Conservation (phyloP, 2,329 filamentous ascomycete species). For the Boeremia lycopersici region DNA sequence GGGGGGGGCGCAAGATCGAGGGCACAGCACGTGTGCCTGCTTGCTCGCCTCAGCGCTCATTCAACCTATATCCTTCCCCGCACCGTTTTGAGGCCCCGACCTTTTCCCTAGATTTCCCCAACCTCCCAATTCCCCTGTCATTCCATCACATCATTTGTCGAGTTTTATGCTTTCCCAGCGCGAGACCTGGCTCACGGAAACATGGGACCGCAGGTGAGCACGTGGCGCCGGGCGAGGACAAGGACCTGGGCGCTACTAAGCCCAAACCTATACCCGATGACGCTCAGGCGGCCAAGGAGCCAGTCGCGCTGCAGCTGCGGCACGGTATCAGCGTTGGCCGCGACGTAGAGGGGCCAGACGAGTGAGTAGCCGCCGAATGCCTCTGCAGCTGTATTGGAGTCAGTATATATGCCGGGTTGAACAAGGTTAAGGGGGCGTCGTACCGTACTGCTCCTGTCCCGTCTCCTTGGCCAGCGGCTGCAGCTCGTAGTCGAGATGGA, state of each 20-base stretch:
- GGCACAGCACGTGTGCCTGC: too few relatives aligned
- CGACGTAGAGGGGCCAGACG: constrained; percentile 50
- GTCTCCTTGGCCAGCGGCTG: constrained; percentile 42
- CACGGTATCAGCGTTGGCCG: constrained; percentile 45
- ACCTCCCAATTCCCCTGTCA: too few relatives aligned
- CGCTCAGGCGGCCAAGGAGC: constrained; percentile 43
- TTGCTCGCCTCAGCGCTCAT: too few relatives aligned
- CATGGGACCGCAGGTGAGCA: constrained; percentile 46
- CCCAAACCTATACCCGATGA: constrained; percentile 47
- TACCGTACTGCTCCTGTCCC: constrained; percentile 45
- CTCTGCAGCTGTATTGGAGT: constrained; percentile 40
- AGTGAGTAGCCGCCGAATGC: constrained; percentile 49
- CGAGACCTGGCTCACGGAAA: constrained; percentile 28
- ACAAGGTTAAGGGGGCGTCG: constrained; percentile 4
- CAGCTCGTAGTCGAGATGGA: constrained; percentile 47
- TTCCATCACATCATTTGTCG: too few relatives aligned
- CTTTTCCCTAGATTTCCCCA: too few relatives aligned
- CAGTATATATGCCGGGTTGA: constrained; percentile 7
- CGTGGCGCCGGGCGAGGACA: constrained; percentile 42
- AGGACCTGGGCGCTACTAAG: constrained; percentile 45
- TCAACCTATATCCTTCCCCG: too few relatives aligned
- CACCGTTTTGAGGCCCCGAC: too few relatives aligned
- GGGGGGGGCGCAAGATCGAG: too few relatives aligned
- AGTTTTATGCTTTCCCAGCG: too few relatives aligned
- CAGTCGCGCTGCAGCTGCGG: constrained; percentile 46